A percentile compares a stretch with the other conserved stretches of the same genome.
Conservation (phyloP, 108 stramenopile species). For the Mediolabrus comicus region DNA sequence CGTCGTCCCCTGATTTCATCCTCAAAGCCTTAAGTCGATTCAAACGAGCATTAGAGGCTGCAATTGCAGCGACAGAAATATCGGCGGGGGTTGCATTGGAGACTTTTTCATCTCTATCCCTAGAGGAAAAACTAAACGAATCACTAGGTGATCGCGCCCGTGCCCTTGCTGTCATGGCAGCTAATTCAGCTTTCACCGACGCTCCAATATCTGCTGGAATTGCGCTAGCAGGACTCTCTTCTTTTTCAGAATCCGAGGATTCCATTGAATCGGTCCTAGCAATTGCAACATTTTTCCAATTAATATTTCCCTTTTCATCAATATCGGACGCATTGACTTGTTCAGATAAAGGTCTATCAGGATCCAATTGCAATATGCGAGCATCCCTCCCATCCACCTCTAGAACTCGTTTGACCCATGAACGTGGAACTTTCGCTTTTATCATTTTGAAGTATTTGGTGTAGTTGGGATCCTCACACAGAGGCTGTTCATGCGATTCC, state of each 20-base stretch:
- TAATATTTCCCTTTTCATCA: slow-evolving; percentile 36
- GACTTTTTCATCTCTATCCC: background rate
- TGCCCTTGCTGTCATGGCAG: slow-evolving; percentile 29
- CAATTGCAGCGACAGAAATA: slow-evolving; percentile 23
- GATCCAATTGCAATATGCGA: slow-evolving; percentile 64
- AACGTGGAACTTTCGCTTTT: slow-evolving; percentile 47
- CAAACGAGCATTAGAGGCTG: slow-evolving; percentile 32
- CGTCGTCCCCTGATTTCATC: background rate
- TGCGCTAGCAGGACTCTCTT: slow-evolving; percentile 13
- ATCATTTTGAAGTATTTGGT: slow-evolving; percentile 80
- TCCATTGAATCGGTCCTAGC: slow-evolving; percentile 4
- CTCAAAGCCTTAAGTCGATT: slow-evolving; percentile 29
- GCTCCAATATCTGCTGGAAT: slow-evolving; percentile 39
- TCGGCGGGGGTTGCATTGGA: slow-evolving; percentile 2
- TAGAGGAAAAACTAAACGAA: slow-evolving; percentile 1
- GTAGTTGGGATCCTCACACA: slow-evolving; percentile 67
- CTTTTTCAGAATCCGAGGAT: slow-evolving; percentile 4
- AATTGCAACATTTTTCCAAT: slow-evolving; percentile 30
- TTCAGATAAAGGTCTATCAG: slow-evolving; percentile 36
- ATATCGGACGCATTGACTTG: slow-evolving; percentile 37
- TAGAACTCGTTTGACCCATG: slow-evolving; percentile 66
- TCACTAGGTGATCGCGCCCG: background rate
- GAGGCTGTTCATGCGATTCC: background rate
- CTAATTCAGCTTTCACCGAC: slow-evolving; percentile 36
- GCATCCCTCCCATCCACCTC: slow-evolving; percentile 71